phyloP scores from a whole-genome alignment of 495 filamentous ascomycete species.

The Penicillium turbatum region DNA sequence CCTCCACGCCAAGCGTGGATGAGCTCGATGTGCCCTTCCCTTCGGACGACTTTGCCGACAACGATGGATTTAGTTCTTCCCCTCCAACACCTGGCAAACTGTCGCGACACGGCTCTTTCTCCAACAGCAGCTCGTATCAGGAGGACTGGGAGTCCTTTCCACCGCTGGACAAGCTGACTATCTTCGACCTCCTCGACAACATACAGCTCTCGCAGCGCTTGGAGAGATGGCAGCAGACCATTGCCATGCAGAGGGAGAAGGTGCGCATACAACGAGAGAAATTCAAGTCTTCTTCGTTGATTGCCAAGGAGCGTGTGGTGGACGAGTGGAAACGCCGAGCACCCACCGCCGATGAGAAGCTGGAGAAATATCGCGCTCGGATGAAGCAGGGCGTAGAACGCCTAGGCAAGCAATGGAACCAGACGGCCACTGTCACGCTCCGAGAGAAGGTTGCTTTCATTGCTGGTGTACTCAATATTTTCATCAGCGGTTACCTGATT shows the following conservation, averaged over 20 bases:
- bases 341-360: slow-evolving; percentile 83
- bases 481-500: slow-evolving; percentile 90
- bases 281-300: slow-evolving; percentile 53
- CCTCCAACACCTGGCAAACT: slow-evolving; percentile 38
- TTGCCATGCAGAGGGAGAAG: slow-evolving; percentile 78
- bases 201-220: slow-evolving; percentile 83
- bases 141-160: slow-evolving; percentile 88
- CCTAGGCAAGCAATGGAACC: slow-evolving; percentile 78
- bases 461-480: slow-evolving; percentile 91
- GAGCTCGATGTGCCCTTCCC: slow-evolving; percentile 21
- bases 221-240: slow-evolving; percentile 76
- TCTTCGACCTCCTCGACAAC: slow-evolving; percentile 93
- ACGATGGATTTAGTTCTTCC: slow-evolving; percentile 38
- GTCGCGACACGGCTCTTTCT: slow-evolving; percentile 72
- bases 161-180: slow-evolving; percentile 83
- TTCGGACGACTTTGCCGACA: slow-evolving; percentile 25
- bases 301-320: slow-evolving; percentile 68
- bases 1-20: slow-evolving; percentile 23
- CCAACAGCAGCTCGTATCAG: slow-evolving; percentile 70
- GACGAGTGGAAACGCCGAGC: slow-evolving; percentile 82
- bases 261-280: slow-evolving; percentile 78
- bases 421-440: slow-evolving; percentile 77
- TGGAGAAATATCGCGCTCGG: slow-evolving; percentile 81
- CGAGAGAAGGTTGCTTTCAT: slow-evolving; percentile 97
- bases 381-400: slow-evolving; percentile 87